Conservation (phyloP, 2,329 filamentous ascomycete genomes). For the Amesomyces nigricolor region DNA sequence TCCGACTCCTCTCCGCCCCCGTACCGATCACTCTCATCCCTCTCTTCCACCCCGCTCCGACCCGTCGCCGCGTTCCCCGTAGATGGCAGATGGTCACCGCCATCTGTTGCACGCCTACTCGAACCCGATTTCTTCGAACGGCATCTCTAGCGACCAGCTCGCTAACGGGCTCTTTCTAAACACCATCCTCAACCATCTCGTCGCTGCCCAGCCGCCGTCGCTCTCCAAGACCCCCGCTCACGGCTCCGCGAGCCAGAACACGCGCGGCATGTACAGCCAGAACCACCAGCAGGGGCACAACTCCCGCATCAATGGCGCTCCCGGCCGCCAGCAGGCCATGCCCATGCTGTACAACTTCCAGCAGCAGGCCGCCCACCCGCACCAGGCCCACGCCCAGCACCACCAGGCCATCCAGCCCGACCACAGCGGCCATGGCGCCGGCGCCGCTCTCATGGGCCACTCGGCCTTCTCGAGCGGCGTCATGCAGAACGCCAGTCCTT, state of each 20-base stretch:
- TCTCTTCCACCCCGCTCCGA: not conserved
- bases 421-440: conserved; percentile 48
- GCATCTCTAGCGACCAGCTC: conserved; percentile 42
- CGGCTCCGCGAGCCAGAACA: conserved; percentile 30
- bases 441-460: conserved; percentile 52
- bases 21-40: conserved; percentile 1
- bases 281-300: conserved; percentile 67
- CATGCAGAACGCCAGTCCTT: conserved; percentile 59
- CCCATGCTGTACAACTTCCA: conserved; percentile 67
- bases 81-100: conserved; percentile 66
- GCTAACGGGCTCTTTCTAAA: conserved; percentile 31
- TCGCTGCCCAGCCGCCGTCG: conserved; percentile 27
- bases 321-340: conserved; percentile 49
- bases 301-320: conserved; percentile 69
- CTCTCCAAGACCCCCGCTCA: conserved; percentile 29
- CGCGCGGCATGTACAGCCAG: conserved; percentile 65
- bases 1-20: conserved; percentile 20
- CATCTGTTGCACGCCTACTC: conserved; percentile 55
- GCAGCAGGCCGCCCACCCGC: conserved; percentile 54
- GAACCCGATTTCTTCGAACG: conserved; percentile 53
- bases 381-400: conserved; percentile 60
- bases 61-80: conserved; percentile 34
- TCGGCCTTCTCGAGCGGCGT: conserved; percentile 58
- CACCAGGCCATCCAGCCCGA: conserved; percentile 56
- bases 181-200: conserved; percentile 32